Evolutionary conservation across 106 monocot genomes (phyloP).

Genomic region (Phalaenopsis aphrodite): DNA sequence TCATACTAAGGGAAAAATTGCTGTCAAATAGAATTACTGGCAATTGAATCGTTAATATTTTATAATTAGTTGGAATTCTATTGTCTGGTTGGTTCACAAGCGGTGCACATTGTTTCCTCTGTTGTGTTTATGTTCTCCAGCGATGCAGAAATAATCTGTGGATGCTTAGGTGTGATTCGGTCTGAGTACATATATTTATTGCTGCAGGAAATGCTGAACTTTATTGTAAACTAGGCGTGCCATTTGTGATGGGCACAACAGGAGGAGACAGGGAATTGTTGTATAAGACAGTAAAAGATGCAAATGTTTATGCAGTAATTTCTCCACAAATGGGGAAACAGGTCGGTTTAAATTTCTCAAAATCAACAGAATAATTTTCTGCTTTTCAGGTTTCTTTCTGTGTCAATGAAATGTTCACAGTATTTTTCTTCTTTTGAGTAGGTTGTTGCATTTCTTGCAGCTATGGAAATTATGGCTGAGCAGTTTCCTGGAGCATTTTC

Average conservation of each 20-base stretch:
- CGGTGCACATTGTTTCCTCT: no score
- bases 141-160: neutral
- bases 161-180: neutral
- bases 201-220: slow-evolving; percentile 58
- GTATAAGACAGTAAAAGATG: slow-evolving; percentile 60
- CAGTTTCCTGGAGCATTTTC: slow-evolving; percentile 8
- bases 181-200: neutral
- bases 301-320: slow-evolving; percentile 83
- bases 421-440: slow-evolving; percentile 15
- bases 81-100: no score
- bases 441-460: slow-evolving; percentile 98
- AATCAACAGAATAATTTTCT: neutral
- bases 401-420: neutral
- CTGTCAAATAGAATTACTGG: no score
- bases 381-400: neutral
- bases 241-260: slow-evolving; percentile 94
- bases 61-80: neutral
- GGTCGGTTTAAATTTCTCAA: slow-evolving; percentile 20
- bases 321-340: slow-evolving; percentile 98
- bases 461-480: slow-evolving; percentile 39
- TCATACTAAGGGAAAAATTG: no score
- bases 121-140: neutral
- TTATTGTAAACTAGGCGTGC: slow-evolving; percentile 82
- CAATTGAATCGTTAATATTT: neutral
- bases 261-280: slow-evolving; percentile 65